Conservation (phyloP, 331 rosid species). For the Stylosanthes scabra region DNA sequence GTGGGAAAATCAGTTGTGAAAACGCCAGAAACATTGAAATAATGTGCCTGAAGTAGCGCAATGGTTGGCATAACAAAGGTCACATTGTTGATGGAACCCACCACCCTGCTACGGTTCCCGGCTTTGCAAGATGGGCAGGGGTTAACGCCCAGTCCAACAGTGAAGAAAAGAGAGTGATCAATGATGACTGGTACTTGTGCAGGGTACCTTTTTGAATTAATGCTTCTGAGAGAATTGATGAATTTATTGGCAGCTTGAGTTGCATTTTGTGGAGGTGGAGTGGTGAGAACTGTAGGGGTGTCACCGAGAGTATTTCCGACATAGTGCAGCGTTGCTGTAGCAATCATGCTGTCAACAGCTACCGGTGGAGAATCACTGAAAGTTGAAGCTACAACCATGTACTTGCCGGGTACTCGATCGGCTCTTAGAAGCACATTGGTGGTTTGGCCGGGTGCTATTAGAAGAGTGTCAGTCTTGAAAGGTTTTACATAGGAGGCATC, state of each 20-base stretch:
- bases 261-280: conserved; percentile 70
- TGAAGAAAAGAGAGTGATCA: conserved; percentile 67
- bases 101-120: conserved; percentile 75
- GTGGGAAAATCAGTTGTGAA: conserved; percentile 79
- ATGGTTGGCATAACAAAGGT: conserved; percentile 83
- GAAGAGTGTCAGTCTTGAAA: conserved; percentile 60
- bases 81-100: conserved; percentile 72
- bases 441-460: conserved; percentile 90
- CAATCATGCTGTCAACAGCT: conserved; percentile 66
- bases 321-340: conserved; percentile 75
- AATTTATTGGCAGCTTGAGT: conserved; percentile 70
- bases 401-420: conserved; percentile 53
- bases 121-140: conserved; percentile 78
- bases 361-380: conserved; percentile 70
- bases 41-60: conserved; percentile 79
- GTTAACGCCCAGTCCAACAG: conserved; percentile 70
- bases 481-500: conserved; percentile 49
- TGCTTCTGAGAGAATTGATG: conserved; percentile 56
- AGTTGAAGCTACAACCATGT: conserved; percentile 63
- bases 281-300: conserved; percentile 52
- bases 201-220: conserved; percentile 66
- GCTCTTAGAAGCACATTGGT: conserved; percentile 73
- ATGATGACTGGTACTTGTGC: conserved; percentile 59
- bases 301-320: conserved; percentile 53
- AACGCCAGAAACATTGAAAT: conserved; percentile 65